Evolutionary conservation across 2,329 filamentous ascomycete genomes (phyloP), one percentile per base, ranked within the genome.

Genomic region (Aureobasidium namibiae): DNA sequence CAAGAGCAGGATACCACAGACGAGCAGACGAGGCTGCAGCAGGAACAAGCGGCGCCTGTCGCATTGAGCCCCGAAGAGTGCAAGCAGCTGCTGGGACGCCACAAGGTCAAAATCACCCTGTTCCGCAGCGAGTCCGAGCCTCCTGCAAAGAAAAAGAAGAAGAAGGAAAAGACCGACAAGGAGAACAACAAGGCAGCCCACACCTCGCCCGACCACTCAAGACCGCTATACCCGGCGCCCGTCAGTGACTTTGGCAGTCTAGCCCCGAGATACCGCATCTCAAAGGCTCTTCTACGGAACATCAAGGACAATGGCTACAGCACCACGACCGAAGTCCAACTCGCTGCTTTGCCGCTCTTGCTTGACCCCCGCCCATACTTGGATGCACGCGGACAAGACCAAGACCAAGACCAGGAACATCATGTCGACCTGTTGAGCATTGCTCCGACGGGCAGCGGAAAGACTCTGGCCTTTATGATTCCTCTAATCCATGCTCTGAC

Each of bases 401-500:
- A 63, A 62, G 60, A 59, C 61, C 23, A 26, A 26, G 44, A 59
- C 31, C 42, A 54, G 70, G 23, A 72, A 73, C 21, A 60, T 26
- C 59, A 61, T 33, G 31, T 92, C 4, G 87, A 99, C 75, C 83
- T 99, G 39, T 74, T 99, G 63, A 89, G 90, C 0, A 85, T 97
- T 44, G 94, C 94, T 3, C 94, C 94, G 1, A 99, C 94, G 0
- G 94, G 94, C 24, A 97, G 92, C 71, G 94, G 94, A 45, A 99
- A 99, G 78, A 99, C 94, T 0, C 78, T 99, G 63, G 90, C 91
- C 18, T 99, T 96, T 68, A 74, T 97, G 67, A 88, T 99, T 42
- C 92, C 92, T 0, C 81, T 91, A 3, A 85, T 99, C 66, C 87
- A 95, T 68, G 81, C 83, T 46, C 85, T 95, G 18, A 64, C 73